phyloP scores from a whole-genome alignment of 129 eudicot genomes.

The Sambucus nigra region DNA sequence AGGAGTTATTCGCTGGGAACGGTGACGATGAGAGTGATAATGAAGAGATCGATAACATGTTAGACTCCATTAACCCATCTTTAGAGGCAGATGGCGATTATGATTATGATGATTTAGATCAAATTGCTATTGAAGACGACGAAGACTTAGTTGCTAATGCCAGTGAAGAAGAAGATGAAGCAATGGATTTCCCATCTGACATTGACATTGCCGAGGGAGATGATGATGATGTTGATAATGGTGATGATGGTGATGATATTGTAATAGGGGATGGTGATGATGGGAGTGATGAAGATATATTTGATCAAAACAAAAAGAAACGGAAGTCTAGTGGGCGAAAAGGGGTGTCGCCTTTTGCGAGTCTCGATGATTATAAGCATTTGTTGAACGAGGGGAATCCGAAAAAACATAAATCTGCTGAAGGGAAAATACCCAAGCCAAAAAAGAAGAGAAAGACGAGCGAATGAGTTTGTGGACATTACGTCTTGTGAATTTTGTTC shows the following conservation, averaged over 20 bases:
- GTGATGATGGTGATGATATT: conserved; percentile 18
- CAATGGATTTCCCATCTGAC: conserved; percentile 43
- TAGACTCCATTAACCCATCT: conserved; percentile 42
- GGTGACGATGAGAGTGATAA: conserved; percentile 70
- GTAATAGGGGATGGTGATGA: neutral
- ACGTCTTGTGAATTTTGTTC: neutral
- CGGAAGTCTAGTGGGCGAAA: conserved; percentile 21
- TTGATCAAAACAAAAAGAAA: conserved; percentile 34
- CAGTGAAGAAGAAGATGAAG: conserved; percentile 48
- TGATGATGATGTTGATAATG: conserved; percentile 23
- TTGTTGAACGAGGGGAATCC: conserved; percentile 39
- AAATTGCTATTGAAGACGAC: conserved; percentile 62
- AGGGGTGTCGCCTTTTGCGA: conserved; percentile 83
- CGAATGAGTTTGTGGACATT: neutral
- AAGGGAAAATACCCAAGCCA: conserved; percentile 29
- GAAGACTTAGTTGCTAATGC: conserved; percentile 62
- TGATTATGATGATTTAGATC: conserved; percentile 72
- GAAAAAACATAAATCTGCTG: conserved; percentile 10
- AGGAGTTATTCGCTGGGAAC: conserved; percentile 49
- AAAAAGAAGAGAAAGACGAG: conserved; percentile 42
- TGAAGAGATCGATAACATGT: conserved; percentile 74
- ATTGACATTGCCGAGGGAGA: conserved; percentile 16
- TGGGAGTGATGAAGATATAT: conserved; percentile 22
- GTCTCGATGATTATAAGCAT: conserved; percentile 82
- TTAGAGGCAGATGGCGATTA: conserved; percentile 57